phyloP scores from a whole-genome alignment of 78 protist species.

The Paratrimastix pyriformis region DNA sequence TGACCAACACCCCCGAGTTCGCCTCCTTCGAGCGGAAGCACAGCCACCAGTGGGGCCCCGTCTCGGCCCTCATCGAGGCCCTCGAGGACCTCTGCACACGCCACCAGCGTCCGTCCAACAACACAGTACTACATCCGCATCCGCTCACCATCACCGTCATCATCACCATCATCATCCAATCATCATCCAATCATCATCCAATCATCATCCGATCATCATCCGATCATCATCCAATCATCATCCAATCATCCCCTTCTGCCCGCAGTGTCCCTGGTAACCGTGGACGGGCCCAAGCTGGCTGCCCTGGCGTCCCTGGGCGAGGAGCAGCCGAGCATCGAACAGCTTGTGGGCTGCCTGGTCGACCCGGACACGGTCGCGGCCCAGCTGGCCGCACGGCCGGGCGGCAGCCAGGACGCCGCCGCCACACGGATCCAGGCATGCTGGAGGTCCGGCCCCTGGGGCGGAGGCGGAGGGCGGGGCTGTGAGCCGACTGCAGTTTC shows the following conservation, averaged over 20 bases:
- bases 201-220: too few species aligned
- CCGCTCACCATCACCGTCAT: too few species aligned
- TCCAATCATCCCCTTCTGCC: neutral
- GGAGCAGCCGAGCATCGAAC: neutral
- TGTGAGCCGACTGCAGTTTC: neutral
- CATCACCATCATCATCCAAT: too few species aligned
- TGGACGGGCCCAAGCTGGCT: slow-evolving; percentile 29
- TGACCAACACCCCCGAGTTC: slow-evolving; percentile 35
- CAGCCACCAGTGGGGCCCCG: slow-evolving; percentile 18
- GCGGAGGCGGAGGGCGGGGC: neutral
- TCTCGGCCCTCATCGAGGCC: neutral
- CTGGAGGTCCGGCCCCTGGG: neutral
- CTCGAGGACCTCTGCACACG: slow-evolving; percentile 9
- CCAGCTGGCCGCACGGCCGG: neutral
- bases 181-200: too few species aligned
- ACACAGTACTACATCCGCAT: too few species aligned
- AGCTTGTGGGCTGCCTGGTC: slow-evolving; percentile 12
- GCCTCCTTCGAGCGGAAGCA: slow-evolving; percentile 24
- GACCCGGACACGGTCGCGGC: neutral
- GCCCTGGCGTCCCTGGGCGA: neutral
- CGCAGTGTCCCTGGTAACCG: slow-evolving; percentile 23
- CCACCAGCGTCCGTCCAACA: neutral
- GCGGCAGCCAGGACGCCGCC: neutral
- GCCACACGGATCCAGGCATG: slow-evolving; percentile 3
- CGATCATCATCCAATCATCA: too few species aligned